A percentile compares a stretch with the other conserved stretches of the same genome.
Evolutionary conservation across 2,329 filamentous ascomycete species (phyloP).

Genomic region (Huntiella moniliformis): DNA sequence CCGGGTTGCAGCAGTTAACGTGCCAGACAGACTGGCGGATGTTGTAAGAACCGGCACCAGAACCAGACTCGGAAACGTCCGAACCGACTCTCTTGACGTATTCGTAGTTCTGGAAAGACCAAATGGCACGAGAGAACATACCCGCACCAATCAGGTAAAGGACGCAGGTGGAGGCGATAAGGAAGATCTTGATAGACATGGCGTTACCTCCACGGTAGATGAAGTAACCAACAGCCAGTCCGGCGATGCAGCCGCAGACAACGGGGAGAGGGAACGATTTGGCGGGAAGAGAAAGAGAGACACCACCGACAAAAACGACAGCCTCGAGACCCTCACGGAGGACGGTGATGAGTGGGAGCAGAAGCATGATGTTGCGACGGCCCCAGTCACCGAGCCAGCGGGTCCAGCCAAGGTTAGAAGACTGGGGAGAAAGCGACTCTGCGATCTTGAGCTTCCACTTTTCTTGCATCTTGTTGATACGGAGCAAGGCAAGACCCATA

Average conservation of each 20-base stretch:
- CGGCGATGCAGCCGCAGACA: constrained; percentile 44
- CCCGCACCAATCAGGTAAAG: constrained; percentile 67
- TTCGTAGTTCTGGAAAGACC: constrained; percentile 47
- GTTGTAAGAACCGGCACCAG: constrained; percentile 58
- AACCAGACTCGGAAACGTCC: constrained; percentile 27
- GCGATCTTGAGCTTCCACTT: constrained; percentile 63
- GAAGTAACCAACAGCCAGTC: constrained; percentile 42
- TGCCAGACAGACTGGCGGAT: constrained; percentile 64
- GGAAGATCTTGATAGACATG: constrained; percentile 41
- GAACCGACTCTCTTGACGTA: constrained; percentile 36
- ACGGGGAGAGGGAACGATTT: constrained; percentile 52
- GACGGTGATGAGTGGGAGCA: constrained; percentile 62
- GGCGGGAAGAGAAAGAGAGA: constrained; percentile 49
- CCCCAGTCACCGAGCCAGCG: constrained; percentile 28
- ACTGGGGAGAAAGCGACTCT: constrained; percentile 28
- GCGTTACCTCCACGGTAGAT: constrained; percentile 35
- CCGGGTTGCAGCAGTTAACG: constrained; percentile 52
- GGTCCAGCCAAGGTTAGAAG: constrained; percentile 11
- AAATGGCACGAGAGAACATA: constrained; percentile 56
- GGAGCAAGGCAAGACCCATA: constrained; percentile 55
- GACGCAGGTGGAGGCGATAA: constrained; percentile 60
- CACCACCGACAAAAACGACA: constrained; percentile 62
- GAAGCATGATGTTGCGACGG: constrained; percentile 59
- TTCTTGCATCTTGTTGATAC: constrained; percentile 55
- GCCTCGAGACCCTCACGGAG: constrained; percentile 60